Evolutionary conservation across 164 flowering plant genomes (phyloP).

Genomic region (Annona squamosa): DNA sequence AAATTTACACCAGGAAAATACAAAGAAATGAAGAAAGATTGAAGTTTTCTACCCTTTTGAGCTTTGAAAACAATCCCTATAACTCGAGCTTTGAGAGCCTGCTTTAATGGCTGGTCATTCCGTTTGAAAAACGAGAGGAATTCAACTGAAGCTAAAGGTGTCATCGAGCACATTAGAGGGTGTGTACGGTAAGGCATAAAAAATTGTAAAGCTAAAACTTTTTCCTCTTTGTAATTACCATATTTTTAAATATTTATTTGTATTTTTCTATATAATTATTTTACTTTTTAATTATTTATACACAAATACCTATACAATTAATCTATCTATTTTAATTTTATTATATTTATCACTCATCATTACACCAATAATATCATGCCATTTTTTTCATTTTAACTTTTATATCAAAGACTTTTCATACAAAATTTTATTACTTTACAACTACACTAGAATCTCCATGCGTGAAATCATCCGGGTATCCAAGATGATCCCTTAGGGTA

Average conservation of each 20-base stretch:
- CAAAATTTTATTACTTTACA: slow-evolving; percentile 26
- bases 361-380: too few species aligned
- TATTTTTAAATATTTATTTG: too few species aligned
- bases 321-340: too few species aligned
- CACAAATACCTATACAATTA: too few species aligned
- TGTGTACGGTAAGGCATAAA: too few species aligned
- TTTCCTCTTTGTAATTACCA: too few species aligned
- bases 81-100: slow-evolving; percentile 42
- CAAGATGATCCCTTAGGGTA: slow-evolving; percentile 41
- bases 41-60: slow-evolving; percentile 34
- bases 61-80: slow-evolving; percentile 42
- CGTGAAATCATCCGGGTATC: slow-evolving; percentile 40
- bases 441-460: slow-evolving; percentile 56
- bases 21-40: background rate
- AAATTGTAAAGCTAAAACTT: too few species aligned
- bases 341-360: too few species aligned
- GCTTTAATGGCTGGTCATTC: slow-evolving; percentile 27
- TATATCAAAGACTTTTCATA: too few species aligned
- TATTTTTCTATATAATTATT: too few species aligned
- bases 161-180: slow-evolving; percentile 62
- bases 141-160: slow-evolving; percentile 52
- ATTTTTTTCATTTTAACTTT: too few species aligned
- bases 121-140: slow-evolving; percentile 38
- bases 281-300: too few species aligned
- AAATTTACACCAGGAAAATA: background rate